A percentile compares a stretch with the other conserved stretches of the same genome.
phyloP scores from a whole-genome alignment of 2,329 filamentous ascomycete species.

The Nectriaceae sp. region DNA sequence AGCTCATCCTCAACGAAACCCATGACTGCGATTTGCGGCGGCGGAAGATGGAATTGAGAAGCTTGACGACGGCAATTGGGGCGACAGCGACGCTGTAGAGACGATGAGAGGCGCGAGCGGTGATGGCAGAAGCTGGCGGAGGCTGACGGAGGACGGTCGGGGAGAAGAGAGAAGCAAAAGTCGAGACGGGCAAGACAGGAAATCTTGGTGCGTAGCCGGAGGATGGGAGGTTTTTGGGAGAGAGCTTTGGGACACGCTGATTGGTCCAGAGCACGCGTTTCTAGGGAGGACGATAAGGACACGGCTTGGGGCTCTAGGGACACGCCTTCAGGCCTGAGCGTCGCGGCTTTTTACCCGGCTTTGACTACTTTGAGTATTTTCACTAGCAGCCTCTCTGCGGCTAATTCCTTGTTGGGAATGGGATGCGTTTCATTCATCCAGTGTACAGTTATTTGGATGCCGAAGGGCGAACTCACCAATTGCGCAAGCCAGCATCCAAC shows the following conservation, averaged over 20 bases:
- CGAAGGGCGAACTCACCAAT: too few relatives aligned
- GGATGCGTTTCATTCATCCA: too few relatives aligned
- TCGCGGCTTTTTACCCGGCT: constrained; percentile 19
- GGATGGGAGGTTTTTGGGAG: constrained; percentile 31
- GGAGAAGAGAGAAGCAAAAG: constrained; percentile 19
- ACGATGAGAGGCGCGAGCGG: constrained; percentile 3
- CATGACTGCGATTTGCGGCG: constrained; percentile 60
- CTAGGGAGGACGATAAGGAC: constrained; percentile 19
- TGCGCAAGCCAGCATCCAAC: too few relatives aligned
- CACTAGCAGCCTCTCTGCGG: too few relatives aligned
- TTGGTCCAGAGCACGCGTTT: constrained; percentile 19
- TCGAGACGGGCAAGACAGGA: constrained; percentile 23
- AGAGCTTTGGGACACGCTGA: constrained; percentile 24
- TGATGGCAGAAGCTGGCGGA: constrained; percentile 13
- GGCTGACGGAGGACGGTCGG: constrained; percentile 9
- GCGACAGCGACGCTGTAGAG: constrained; percentile 8
- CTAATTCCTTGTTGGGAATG: too few relatives aligned
- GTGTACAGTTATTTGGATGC: too few relatives aligned
- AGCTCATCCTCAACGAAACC: constrained; percentile 85
- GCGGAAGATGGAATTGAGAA: constrained; percentile 18
- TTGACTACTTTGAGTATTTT: constrained; percentile 7
- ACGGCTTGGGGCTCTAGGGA: constrained; percentile 17
- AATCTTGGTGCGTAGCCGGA: constrained; percentile 35
- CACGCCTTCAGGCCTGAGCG: constrained; percentile 15
- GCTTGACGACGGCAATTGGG: constrained; percentile 9